Conservation (phyloP, 1,284 basidiomycete genomes). For the Cryptococcus sp. region DNA sequence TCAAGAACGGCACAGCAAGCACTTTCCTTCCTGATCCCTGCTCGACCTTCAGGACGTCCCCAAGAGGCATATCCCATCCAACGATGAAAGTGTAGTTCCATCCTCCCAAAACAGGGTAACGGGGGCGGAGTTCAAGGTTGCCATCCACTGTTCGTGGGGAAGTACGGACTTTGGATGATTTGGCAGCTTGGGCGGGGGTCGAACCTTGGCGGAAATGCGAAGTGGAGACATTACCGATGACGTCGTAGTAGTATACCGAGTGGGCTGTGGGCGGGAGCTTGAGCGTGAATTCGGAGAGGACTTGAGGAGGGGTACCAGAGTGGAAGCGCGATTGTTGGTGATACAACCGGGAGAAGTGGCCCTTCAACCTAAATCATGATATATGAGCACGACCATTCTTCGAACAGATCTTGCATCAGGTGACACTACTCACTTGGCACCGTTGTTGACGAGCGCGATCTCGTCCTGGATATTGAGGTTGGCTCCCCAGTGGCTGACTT, state of each 20-base stretch:
- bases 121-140: constrained; percentile 78
- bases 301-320: constrained; percentile 66
- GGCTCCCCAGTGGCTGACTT: constrained; percentile 95
- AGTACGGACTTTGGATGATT: constrained; percentile 55
- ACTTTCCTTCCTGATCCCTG: constrained; percentile 60
- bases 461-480: constrained; percentile 93
- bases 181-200: constrained; percentile 17
- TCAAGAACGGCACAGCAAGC: constrained; percentile 83
- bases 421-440: constrained; percentile 72
- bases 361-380: constrained; percentile 69
- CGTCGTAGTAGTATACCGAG: constrained; percentile 83
- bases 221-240: constrained; percentile 95
- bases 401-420: not conserved
- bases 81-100: constrained; percentile 97
- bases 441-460: constrained; percentile 79
- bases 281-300: constrained; percentile 65
- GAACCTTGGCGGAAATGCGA: constrained; percentile 70
- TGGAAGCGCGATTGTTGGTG: constrained; percentile 76
- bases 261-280: constrained; percentile 79
- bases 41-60: constrained; percentile 58
- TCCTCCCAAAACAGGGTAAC: constrained; percentile 91
- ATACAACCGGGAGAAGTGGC: constrained; percentile 90
- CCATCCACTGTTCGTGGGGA: constrained; percentile 54
- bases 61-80: constrained; percentile 84
- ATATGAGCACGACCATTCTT: not conserved